Evolutionary conservation across 306 rosid genomes (phyloP).

Genomic region (Geum urbanum): DNA sequence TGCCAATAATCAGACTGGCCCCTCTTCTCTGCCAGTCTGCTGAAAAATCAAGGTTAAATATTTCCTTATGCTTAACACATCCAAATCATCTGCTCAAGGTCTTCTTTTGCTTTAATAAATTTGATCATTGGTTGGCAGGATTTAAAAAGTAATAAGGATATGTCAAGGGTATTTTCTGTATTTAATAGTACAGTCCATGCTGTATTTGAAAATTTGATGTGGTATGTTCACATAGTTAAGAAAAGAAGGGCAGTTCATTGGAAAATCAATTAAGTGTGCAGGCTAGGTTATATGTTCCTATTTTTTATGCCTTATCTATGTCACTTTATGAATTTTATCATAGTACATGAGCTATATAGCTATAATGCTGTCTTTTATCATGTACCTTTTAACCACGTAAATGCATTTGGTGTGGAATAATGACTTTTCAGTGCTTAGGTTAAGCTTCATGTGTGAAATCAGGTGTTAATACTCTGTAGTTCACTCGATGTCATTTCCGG

Average conservation of each 20-base stretch:
- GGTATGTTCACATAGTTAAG: neutral
- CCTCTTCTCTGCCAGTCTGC: conserved; percentile 3
- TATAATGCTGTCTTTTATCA: too few relatives aligned
- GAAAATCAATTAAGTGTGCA: neutral
- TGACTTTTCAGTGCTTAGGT: neutral
- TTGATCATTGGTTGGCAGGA: too few relatives aligned
- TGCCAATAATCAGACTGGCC: conserved; percentile 11
- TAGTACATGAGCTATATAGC: neutral
- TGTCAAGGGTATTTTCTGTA: neutral
- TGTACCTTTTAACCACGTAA: neutral
- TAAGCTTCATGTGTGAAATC: neutral
- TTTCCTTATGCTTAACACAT: neutral
- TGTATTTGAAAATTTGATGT: neutral
- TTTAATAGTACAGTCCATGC: neutral
- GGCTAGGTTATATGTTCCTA: neutral
- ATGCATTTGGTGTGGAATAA: neutral
- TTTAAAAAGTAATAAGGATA: neutral
- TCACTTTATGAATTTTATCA: neutral
- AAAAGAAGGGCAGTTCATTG: neutral
- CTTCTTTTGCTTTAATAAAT: neutral
- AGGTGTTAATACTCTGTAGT: neutral
- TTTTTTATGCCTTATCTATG: neutral
- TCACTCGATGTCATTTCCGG: neutral
- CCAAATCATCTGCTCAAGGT: neutral
- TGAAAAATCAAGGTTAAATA: neutral